These are phyloP conservation scores for Kodamaea kakaduensis DNA, from an alignment of 805 yeast species.

Conservation along the genomic window DNA sequence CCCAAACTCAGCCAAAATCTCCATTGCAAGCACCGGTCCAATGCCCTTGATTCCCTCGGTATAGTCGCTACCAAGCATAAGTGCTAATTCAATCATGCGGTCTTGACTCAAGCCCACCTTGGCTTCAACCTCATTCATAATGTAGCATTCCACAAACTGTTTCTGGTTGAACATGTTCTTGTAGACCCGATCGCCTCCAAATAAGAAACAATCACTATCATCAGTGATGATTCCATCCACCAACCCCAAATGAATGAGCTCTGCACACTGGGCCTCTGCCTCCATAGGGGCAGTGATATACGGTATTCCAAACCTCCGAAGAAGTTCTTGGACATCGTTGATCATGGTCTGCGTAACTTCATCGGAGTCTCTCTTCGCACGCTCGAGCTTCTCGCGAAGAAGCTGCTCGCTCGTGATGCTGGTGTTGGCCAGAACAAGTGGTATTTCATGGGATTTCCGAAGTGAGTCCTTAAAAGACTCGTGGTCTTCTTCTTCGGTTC, in stretches of 20 bases:
- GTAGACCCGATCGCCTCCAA: constrained; percentile 82
- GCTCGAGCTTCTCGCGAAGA: constrained; percentile 58
- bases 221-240: constrained; percentile 97
- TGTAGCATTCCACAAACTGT: constrained; percentile 84
- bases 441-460: constrained; percentile 16
- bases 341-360: constrained; percentile 86
- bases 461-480: constrained; percentile 49
- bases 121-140: constrained; percentile 50
- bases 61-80: constrained; percentile 88
- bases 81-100: constrained; percentile 74
- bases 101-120: constrained; percentile 63
- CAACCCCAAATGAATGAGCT: constrained; percentile 56
- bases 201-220: constrained; percentile 93
- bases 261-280: constrained; percentile 98
- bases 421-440: constrained; percentile 25
- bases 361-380: constrained; percentile 82
- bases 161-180: constrained; percentile 94
- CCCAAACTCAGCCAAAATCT: constrained; percentile 81
- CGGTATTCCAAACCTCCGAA: constrained; percentile 89
- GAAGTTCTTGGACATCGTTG: constrained; percentile 81
- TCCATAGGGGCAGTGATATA: constrained; percentile 96
- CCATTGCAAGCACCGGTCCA: constrained; percentile 92
- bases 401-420: constrained; percentile 43
- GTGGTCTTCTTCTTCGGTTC: constrained; percentile 70
- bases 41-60: constrained; percentile 89